Percentiles rank a stretch among this genome's conserved stretches.
Evolutionary conservation across 257 asterid species (phyloP).

Genomic region (Solanum chmielewskii): DNA sequence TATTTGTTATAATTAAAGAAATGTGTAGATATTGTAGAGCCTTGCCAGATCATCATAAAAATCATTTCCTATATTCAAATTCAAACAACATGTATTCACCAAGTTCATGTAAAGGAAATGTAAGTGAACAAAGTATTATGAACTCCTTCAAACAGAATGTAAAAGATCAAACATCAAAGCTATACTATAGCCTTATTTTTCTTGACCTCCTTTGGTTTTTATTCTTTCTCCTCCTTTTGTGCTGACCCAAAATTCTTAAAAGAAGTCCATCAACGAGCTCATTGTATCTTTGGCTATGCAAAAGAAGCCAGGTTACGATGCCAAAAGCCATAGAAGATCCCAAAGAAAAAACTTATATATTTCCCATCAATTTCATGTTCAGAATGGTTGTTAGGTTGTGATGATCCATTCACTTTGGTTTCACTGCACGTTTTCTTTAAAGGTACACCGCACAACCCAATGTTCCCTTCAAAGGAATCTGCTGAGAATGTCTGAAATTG

Average conservation of each 20-base stretch:
- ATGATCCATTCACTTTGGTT: background rate
- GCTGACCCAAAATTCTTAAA: background rate
- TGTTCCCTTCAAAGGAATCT: slow-evolving; percentile 16
- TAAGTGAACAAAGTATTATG: background rate
- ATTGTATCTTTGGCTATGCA: background rate
- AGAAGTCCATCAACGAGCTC: background rate
- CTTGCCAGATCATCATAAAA: background rate
- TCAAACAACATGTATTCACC: background rate
- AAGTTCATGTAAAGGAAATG: background rate
- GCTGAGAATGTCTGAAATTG: slow-evolving; percentile 21
- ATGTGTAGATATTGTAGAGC: background rate
- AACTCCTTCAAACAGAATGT: background rate
- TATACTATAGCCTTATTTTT: too few species aligned
- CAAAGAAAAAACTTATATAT: background rate
- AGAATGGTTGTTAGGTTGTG: too few species aligned
- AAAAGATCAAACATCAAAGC: background rate
- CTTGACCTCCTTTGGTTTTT: background rate
- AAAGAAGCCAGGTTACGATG: background rate
- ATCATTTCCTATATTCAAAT: background rate
- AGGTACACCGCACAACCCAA: background rate
- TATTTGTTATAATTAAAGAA: background rate
- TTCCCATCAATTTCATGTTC: background rate
- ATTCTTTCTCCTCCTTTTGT: background rate
- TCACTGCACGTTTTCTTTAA: background rate
- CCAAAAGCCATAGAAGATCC: background rate